Evolutionary conservation across 164 flowering plant genomes (phyloP).

Genomic region (Chimonanthus salicifolius): DNA sequence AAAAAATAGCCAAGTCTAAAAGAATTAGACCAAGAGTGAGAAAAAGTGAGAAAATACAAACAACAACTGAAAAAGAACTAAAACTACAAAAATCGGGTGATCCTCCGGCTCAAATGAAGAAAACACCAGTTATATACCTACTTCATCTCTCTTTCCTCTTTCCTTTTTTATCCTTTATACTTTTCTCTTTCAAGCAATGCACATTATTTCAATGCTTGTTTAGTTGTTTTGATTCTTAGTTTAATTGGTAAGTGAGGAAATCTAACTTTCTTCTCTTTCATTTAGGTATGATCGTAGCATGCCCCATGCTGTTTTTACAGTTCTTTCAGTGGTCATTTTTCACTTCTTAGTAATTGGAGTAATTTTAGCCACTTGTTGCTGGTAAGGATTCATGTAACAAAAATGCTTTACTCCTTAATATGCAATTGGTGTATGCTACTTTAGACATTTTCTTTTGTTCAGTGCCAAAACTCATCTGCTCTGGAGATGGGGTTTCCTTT

Average conservation of each 20-base stretch:
- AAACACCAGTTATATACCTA: neutral
- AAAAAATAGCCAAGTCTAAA: no score
- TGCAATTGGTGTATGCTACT: neutral
- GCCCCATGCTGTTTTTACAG: constrained; percentile 73
- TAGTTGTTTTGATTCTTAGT: neutral
- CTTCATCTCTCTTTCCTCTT: neutral
- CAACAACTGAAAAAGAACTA: no score
- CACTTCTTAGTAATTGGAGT: constrained; percentile 75
- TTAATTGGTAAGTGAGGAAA: neutral
- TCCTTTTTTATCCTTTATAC: no score
- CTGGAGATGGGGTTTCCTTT: no score
- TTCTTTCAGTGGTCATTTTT: constrained; percentile 65
- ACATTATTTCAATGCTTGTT: no score
- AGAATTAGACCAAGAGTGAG: no score
- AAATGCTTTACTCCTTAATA: neutral
- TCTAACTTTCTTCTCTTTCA: neutral
- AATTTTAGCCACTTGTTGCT: constrained; percentile 76
- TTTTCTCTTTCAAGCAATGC: no score
- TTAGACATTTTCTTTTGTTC: neutral
- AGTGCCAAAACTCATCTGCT: no score
- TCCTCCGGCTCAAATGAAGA: no score
- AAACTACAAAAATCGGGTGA: no score
- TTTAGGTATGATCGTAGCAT: constrained; percentile 81
- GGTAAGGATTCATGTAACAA: constrained; percentile 44
- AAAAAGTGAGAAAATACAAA: no score